A percentile compares a stretch with the other conserved stretches of the same genome.
Conservation (phyloP, 495 filamentous ascomycete species). For the Physcia stellaris region DNA sequence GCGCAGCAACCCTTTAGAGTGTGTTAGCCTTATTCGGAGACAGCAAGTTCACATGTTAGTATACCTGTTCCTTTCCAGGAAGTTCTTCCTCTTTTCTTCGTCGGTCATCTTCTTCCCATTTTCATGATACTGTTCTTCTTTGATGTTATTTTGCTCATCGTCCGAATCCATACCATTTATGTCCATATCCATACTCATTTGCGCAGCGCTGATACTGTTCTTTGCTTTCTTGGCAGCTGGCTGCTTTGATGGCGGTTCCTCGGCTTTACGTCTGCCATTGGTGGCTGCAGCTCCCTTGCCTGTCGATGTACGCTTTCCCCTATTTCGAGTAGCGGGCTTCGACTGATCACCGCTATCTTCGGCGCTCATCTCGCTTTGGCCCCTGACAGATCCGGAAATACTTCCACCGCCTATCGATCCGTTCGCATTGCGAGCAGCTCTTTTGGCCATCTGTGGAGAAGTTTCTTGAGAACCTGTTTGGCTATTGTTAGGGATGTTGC, state of each 20-base stretch:
- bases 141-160: slow-evolving; percentile 41
- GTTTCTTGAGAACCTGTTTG: slow-evolving; percentile 15
- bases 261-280: slow-evolving; percentile 66
- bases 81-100: slow-evolving; percentile 97
- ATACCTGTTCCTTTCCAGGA: slow-evolving; percentile 90
- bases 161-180: slow-evolving; percentile 42
- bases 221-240: slow-evolving; percentile 61
- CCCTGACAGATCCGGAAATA: slow-evolving; percentile 29
- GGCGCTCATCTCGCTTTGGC: slow-evolving; percentile 51
- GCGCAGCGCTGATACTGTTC: slow-evolving; percentile 29
- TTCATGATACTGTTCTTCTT: slow-evolving; percentile 26
- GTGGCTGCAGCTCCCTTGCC: slow-evolving; percentile 28
- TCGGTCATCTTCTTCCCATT: slow-evolving; percentile 87
- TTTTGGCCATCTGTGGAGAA: slow-evolving; percentile 24
- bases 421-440: slow-evolving; percentile 22
- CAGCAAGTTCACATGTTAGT: slow-evolving; percentile 13
- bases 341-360: slow-evolving; percentile 57
- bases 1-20: slow-evolving; percentile 72
- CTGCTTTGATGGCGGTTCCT: slow-evolving; percentile 53
- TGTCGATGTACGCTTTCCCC: slow-evolving; percentile 52
- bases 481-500: slow-evolving; percentile 18
- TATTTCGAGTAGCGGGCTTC: slow-evolving; percentile 47
- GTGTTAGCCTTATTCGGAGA: neutral
- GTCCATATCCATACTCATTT: slow-evolving; percentile 37
- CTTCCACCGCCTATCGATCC: slow-evolving; percentile 26